Percentiles rank a stretch among this genome's conserved stretches.
These are phyloP conservation scores for Pseudocercospora pini-densiflorae DNA, from an alignment of 2,329 filamentous ascomycete genomes.

Conservation along the genomic window DNA sequence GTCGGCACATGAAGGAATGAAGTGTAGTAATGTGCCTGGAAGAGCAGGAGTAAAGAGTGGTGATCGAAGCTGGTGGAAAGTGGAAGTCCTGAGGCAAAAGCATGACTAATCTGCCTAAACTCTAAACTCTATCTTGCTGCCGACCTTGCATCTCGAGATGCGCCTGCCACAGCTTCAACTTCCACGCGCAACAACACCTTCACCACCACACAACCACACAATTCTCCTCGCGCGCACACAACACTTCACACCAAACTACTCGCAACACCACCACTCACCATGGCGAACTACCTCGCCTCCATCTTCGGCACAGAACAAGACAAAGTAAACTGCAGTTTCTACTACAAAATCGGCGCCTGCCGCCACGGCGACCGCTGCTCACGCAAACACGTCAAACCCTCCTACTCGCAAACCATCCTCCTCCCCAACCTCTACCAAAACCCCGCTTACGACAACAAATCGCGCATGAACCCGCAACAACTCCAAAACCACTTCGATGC, in stretches of 20 bases:
- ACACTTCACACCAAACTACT: neutral
- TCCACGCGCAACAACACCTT: neutral
- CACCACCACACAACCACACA: neutral
- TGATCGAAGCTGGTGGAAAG: neutral
- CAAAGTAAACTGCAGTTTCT: conserved; percentile 99
- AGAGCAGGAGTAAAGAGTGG: neutral
- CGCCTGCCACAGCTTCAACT: neutral
- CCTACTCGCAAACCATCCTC: conserved; percentile 95
- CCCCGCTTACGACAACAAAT: conserved; percentile 78
- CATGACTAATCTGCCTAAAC: neutral
- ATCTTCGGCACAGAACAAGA: conserved; percentile 99
- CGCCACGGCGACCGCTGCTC: conserved; percentile 98
- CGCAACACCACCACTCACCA: conserved; percentile 19
- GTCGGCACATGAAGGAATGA: too few relatives aligned
- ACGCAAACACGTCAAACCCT: conserved; percentile 98
- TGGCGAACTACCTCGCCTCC: conserved; percentile 69
- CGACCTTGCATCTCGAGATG: neutral
- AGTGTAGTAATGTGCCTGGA: too few relatives aligned
- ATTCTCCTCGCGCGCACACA: neutral
- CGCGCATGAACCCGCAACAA: conserved; percentile 94
- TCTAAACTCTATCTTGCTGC: neutral
- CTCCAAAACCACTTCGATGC: conserved; percentile 99
- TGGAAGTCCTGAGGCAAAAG: conserved; percentile 6
- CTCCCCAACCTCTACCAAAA: conserved; percentile 99
- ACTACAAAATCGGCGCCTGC: conserved; percentile 99